These are phyloP conservation scores for Saccharata proteae DNA, from an alignment of 2,329 filamentous ascomycete species.

Conservation along the genomic window DNA sequence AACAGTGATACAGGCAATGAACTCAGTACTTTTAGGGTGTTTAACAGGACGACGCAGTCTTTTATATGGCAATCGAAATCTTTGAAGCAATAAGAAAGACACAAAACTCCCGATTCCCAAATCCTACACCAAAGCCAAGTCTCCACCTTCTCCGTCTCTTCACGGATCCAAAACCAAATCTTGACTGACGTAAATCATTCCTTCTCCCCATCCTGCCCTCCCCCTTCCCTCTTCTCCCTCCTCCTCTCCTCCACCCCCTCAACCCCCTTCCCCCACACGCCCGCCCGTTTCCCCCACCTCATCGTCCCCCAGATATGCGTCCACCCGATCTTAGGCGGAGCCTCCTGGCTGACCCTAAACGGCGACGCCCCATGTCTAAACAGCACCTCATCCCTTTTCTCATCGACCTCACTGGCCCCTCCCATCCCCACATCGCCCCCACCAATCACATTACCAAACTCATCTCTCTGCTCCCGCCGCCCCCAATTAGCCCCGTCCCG, in stretches of 20 bases:
- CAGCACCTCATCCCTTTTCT: constrained; percentile 20
- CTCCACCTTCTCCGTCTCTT: too few relatives aligned
- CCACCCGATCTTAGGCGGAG: constrained; percentile 40
- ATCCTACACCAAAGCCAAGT: too few relatives aligned
- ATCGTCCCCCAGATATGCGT: constrained; percentile 43
- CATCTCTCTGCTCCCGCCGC: constrained; percentile 1
- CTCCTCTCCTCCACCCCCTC: constrained; percentile 32
- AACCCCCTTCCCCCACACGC: constrained; percentile 39
- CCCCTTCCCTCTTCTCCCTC: constrained; percentile 15
- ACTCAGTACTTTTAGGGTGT: too few relatives aligned
- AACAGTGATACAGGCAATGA: too few relatives aligned
- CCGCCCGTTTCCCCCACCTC: constrained; percentile 41
- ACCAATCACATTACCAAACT: too few relatives aligned
- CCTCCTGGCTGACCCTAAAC: constrained; percentile 30
- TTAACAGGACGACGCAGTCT: too few relatives aligned
- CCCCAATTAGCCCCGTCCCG: constrained; percentile 1
- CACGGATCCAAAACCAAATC: too few relatives aligned
- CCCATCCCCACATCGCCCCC: constrained; percentile 10
- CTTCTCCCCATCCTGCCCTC: too few relatives aligned
- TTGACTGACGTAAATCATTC: too few relatives aligned
- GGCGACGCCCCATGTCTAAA: constrained; percentile 35
- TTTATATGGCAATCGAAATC: too few relatives aligned
- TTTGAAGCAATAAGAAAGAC: too few relatives aligned
- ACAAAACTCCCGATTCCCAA: too few relatives aligned
- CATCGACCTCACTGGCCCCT: constrained; percentile 13